phyloP scores from a whole-genome alignment of 2,329 filamentous ascomycete genomes.

The Fusarium marasasianum region DNA sequence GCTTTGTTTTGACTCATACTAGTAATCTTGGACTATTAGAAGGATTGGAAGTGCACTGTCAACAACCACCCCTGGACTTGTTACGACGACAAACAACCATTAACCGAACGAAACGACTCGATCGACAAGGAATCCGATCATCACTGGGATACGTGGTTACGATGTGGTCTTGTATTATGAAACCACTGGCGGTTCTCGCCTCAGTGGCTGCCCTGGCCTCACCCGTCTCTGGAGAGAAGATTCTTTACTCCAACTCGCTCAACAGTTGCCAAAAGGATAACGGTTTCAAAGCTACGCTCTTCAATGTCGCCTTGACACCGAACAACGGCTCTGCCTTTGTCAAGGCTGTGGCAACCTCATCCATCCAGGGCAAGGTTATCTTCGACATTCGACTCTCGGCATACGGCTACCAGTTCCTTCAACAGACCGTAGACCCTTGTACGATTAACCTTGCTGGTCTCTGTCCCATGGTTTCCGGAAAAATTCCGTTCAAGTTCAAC shows the following conservation, averaged over 20 bases:
- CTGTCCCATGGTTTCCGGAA: constrained; percentile 90
- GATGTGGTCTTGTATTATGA: constrained; percentile 59
- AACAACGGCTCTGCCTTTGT: constrained; percentile 77
- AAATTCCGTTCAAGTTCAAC: constrained; percentile 79
- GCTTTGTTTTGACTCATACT: neutral
- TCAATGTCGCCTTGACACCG: constrained; percentile 84
- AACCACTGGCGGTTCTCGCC: constrained; percentile 58
- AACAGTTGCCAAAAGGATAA: constrained; percentile 87
- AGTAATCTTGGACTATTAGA: neutral
- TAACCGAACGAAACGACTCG: constrained; percentile 1
- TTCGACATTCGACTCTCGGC: constrained; percentile 81
- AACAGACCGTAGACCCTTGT: constrained; percentile 79
- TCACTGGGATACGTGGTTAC: constrained; percentile 35
- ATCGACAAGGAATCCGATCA: neutral
- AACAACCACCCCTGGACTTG: neutral
- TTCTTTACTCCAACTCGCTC: constrained; percentile 84
- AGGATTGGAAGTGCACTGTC: neutral
- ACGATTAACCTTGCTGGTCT: constrained; percentile 74
- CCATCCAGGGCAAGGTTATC: constrained; percentile 82
- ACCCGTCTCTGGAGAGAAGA: constrained; percentile 66
- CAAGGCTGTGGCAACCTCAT: constrained; percentile 81
- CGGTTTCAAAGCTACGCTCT: constrained; percentile 86
- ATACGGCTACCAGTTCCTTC: constrained; percentile 81
- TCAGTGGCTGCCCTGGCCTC: constrained; percentile 55
- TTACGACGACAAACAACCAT: constrained; percentile 11